Base-by-base conservation (phyloP, 169 alveolate genomes). In the Plasmodium inui region DNA sequence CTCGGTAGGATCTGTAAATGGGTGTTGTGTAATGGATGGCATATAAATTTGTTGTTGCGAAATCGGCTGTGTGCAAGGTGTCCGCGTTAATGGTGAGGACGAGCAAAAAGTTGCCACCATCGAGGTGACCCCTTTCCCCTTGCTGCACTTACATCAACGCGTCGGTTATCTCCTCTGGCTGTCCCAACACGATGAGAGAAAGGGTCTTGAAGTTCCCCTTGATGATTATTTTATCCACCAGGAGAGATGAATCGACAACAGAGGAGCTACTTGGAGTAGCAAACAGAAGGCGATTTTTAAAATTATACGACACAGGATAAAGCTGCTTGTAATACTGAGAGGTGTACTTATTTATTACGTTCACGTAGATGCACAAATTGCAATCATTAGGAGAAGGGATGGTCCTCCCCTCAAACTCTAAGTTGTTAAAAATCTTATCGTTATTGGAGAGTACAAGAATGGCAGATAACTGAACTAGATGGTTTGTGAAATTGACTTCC, bases 361-460 rank as follows among this genome's bases (percentile, higher is more conserved):
- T 89, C 3, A 89, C 84, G 80, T 89, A 89, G 19, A 89, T 81
- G 73, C 90, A 61, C 46, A 89, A 37, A 80, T 89, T 89, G 37
- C 94, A 89, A 3, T 89, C 94, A 61, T 17, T 39, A 9, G 94
- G 94, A 7, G 57, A 9, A 9, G 94, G 94, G 22, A 30, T 79
- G 7, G 94, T 89, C 73, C 80, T 89, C 1, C 94, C 94, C 41
- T 89, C 94, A 81, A 89, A 89, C 26, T 89, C 94, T 79, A 79
- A 70, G 14, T 89, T 89, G 61, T 81, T 67, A 57, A 89, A 89
- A 34, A 89, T 89, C 67, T 89, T 89, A 70, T 89, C 94, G 39
- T 41, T 80, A 34, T 1, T 61, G 22, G 94, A 46, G 30, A 89
- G 57, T n/a, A 89, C 67, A 19, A 89, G 83, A 57, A 89, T 89